Conservation (phyloP, 2,329 filamentous ascomycete species). For the Monilinia polystroma region DNA sequence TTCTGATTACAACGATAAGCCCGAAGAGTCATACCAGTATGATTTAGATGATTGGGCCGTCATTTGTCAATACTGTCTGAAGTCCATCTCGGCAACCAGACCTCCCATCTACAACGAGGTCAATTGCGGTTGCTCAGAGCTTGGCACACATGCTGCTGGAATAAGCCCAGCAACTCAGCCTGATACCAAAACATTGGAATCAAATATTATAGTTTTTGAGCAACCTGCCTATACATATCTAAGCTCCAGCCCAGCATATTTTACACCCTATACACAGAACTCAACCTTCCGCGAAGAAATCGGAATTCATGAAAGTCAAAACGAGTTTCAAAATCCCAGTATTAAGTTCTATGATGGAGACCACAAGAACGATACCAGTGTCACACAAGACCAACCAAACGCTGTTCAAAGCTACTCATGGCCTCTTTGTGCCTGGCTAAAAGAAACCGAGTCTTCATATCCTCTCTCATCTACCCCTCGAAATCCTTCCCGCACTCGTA, state of each 20-base stretch:
- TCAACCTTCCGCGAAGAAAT: too few species aligned
- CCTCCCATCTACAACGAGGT: slow-evolving; percentile 34
- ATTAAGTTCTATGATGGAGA: background rate
- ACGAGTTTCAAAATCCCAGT: background rate
- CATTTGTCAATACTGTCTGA: slow-evolving; percentile 31
- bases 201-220: slow-evolving; percentile 24
- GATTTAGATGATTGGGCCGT: slow-evolving; percentile 29
- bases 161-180: background rate
- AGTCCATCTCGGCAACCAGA: slow-evolving; percentile 31
- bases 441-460: background rate
- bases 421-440: slow-evolving; percentile 6
- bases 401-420: background rate
- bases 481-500: slow-evolving; percentile 8
- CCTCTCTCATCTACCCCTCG: background rate
- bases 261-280: background rate
- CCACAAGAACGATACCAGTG: background rate
- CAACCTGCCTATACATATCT: slow-evolving; percentile 22
- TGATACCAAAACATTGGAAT: background rate
- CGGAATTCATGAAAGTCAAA: background rate
- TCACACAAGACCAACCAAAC: background rate
- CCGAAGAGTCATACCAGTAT: slow-evolving; percentile 22
- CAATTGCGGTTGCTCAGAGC: slow-evolving; percentile 34
- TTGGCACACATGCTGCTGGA: slow-evolving; percentile 21
- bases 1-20: slow-evolving; percentile 25
- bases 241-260: background rate